Percentiles rank a stretch among this genome's conserved stretches.
phyloP scores from a whole-genome alignment of 495 filamentous ascomycete genomes.

The Pseudevernia furfuracea region DNA sequence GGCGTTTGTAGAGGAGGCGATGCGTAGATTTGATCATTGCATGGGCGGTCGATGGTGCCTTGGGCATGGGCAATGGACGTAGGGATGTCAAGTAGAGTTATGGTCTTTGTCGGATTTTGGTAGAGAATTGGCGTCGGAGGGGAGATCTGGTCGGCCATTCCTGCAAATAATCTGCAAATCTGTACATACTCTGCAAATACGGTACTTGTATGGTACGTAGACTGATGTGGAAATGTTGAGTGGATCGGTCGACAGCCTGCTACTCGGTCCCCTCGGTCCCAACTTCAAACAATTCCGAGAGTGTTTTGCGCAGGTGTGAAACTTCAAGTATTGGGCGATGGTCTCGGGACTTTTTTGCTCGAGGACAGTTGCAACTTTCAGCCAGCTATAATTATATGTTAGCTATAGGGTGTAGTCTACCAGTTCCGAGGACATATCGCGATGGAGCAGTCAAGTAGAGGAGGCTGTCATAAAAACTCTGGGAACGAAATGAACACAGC shows the following conservation, averaged over 20 bases:
- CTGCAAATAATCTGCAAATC: background rate
- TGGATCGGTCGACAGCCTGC: background rate
- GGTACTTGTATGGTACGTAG: background rate
- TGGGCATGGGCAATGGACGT: conserved; percentile 42
- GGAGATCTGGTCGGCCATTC: background rate
- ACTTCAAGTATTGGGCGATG: too few relatives aligned
- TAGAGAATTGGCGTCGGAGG: conserved; percentile 39
- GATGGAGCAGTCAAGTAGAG: too few relatives aligned
- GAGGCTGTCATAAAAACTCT: too few relatives aligned
- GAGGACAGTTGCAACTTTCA: too few relatives aligned
- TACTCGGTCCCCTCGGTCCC: background rate
- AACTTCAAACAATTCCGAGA: background rate
- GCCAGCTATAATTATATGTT: too few relatives aligned
- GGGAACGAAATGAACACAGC: too few relatives aligned
- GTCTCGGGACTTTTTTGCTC: too few relatives aligned
- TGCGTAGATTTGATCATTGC: conserved; percentile 28
- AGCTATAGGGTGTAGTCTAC: background rate
- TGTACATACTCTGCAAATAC: background rate
- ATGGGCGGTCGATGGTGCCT: conserved; percentile 16
- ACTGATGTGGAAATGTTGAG: background rate
- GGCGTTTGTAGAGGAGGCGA: conserved; percentile 30
- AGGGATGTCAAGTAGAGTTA: conserved; percentile 58
- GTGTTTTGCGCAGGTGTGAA: background rate
- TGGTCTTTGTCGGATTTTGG: conserved; percentile 36
- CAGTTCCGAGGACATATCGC: background rate